Evolutionary conservation across 192 early-diverging fungal species (phyloP), one percentile per base, ranked within the genome.

Genomic region (Coemansia sp.): DNA sequence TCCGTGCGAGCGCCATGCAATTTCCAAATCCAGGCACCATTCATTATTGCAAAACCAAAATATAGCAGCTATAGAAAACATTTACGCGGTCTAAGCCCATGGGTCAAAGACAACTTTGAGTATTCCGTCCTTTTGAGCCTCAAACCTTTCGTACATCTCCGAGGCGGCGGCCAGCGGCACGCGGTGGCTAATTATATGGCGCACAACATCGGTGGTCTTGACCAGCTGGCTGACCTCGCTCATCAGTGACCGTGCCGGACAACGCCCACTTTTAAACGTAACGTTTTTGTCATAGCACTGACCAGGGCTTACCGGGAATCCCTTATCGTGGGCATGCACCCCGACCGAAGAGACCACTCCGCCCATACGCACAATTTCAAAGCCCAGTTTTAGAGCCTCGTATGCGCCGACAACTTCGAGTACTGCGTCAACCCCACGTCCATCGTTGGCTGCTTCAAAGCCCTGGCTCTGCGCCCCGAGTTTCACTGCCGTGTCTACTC

Each of bases 221-320:
- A 83, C 32, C 3, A 82, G 57, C 2, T 64, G 53, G 43, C 76
- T 52, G 8, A 77, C 41, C 29, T 79, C 76, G 7, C 64, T 47
- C 63, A 87, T 75, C 17, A 87, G 58, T 4, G 76, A 72, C 22
- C 75, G 75, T 10, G 71, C 75, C 3, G 83, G 84, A 60, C 84
- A 87, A 7, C 86, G 72, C 10, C 83, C 86, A 35, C 76, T 78
- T 49, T 65, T 63, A 59, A 81, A 83, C 14, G 81, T 83, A 23
- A 85, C 43, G 48, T 87, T 87, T 25, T 87, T 85, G 71, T 85
- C 71, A 38, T 87, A 87, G 22, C 76, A 78, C 47, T 79, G 64
- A 29, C 72, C 72, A 19, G 84, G 82, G 17, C 73, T 79, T 38
- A 87, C 79, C 2, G 86, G 84, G 61, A 84, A 85, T 10, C 69